A percentile compares a stretch with the other conserved stretches of the same genome.
phyloP scores from a whole-genome alignment of 768 basidiomycete genomes.

The Lactarius quietus region DNA sequence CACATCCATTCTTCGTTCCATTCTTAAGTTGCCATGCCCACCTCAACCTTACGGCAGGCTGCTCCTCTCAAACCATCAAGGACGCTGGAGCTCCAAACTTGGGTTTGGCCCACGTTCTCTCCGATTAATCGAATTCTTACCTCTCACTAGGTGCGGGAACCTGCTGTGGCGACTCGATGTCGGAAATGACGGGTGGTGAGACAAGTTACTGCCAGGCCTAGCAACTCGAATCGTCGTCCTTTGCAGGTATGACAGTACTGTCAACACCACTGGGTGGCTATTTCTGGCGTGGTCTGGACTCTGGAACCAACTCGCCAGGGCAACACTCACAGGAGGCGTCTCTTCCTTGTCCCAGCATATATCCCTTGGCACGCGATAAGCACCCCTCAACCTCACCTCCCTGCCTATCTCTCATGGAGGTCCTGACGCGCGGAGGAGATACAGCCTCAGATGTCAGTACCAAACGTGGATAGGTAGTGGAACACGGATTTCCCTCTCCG shows the following conservation, averaged over 20 bases:
- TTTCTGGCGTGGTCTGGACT: slow-evolving; percentile 38
- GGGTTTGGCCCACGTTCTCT: slow-evolving; percentile 31
- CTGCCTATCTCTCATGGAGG: too few relatives aligned
- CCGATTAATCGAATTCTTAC: neutral
- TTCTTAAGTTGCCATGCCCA: too few relatives aligned
- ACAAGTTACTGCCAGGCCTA: neutral
- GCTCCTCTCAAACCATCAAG: too few relatives aligned
- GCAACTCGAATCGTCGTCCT: neutral
- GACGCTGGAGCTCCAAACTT: slow-evolving; percentile 56
- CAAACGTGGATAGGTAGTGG: too few relatives aligned
- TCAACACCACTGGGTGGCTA: slow-evolving; percentile 57
- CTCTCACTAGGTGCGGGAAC: slow-evolving; percentile 40
- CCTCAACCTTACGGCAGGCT: too few relatives aligned
- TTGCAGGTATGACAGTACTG: slow-evolving; percentile 48
- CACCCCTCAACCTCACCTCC: neutral
- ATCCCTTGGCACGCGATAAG: slow-evolving; percentile 47
- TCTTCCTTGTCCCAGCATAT: slow-evolving; percentile 56
- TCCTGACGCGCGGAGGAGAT: neutral
- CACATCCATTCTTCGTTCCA: too few relatives aligned
- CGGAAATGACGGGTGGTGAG: too few relatives aligned
- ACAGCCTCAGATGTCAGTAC: slow-evolving; percentile 46
- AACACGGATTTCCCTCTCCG: too few relatives aligned
- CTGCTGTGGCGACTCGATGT: slow-evolving; percentile 26
- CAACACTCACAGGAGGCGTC: slow-evolving; percentile 47
- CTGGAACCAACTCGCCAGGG: slow-evolving; percentile 49